Evolutionary conservation across 1,139 yeast genomes (phyloP).

Genomic region (Blastobotrys ciferrii): DNA sequence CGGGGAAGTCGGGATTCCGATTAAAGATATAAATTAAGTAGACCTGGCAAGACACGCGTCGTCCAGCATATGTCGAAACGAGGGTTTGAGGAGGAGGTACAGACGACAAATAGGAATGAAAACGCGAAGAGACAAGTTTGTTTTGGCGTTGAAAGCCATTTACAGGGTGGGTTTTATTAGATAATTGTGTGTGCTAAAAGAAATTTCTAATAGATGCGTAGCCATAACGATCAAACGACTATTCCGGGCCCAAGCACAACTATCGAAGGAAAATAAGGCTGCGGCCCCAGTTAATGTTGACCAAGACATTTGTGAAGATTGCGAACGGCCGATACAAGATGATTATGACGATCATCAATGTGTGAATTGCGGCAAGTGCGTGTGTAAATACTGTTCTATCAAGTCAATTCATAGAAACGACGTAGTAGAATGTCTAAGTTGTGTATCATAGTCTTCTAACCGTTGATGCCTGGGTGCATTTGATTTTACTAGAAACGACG

Average conservation of each 20-base stretch:
- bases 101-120: neutral
- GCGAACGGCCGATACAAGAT: conserved; percentile 12
- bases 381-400: conserved; percentile 18
- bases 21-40: too few relatives aligned
- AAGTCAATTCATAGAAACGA: conserved; percentile 7
- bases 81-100: neutral
- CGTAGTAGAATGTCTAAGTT: conserved; percentile 9
- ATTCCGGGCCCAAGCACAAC: conserved; percentile 15
- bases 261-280: conserved; percentile 5
- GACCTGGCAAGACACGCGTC: too few relatives aligned
- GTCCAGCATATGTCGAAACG: conserved; percentile 2
- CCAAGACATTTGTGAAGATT: conserved; percentile 14
- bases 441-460: neutral
- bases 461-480: neutral
- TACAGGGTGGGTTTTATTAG: conserved; percentile 1
- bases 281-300: neutral
- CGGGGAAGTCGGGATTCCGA: too few relatives aligned
- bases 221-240: conserved; percentile 15
- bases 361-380: conserved; percentile 11
- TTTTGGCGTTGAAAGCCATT: conserved; percentile 3
- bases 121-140: conserved; percentile 4
- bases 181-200: neutral
- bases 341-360: conserved; percentile 13
- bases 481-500: too few relatives aligned
- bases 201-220: neutral